Evolutionary conservation across 1,284 basidiomycete species (phyloP).

Genomic region (Leccinum subrobustum): DNA sequence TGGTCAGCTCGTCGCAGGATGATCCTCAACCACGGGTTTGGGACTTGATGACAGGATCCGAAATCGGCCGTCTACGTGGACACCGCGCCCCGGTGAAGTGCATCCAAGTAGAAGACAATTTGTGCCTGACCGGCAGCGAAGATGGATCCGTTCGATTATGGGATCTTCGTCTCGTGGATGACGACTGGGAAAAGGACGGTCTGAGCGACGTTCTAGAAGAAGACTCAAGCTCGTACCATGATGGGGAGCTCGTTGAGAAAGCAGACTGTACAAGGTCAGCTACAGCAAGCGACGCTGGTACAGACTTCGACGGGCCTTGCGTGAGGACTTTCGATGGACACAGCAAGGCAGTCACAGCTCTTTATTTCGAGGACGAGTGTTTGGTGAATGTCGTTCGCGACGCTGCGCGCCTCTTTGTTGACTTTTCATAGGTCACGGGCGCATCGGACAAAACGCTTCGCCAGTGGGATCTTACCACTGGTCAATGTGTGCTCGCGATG

Average conservation of each 20-base stretch:
- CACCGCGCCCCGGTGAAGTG: conserved; percentile 84
- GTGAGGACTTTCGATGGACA: conserved; percentile 86
- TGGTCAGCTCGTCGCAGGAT: conserved; percentile 85
- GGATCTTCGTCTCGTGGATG: conserved; percentile 83
- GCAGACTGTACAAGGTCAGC: conserved; percentile 38
- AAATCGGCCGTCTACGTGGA: conserved; percentile 79
- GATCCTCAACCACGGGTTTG: conserved; percentile 81
- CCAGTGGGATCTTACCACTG: conserved; percentile 97
- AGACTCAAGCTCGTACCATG: conserved; percentile 38
- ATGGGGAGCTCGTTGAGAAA: conserved; percentile 35
- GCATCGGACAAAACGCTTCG: conserved; percentile 98
- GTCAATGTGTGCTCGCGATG: conserved; percentile 99
- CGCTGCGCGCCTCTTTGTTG: conserved; percentile 8
- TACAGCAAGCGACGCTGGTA: conserved; percentile 29
- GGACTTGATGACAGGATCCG: conserved; percentile 81
- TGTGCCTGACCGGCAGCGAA: conserved; percentile 89
- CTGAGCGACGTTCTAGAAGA: conserved; percentile 65
- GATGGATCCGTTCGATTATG: conserved; percentile 86
- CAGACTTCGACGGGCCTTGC: conserved; percentile 55
- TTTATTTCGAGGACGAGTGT: conserved; percentile 95
- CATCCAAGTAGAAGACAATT: conserved; percentile 89
- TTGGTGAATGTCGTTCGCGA: conserved; percentile 53
- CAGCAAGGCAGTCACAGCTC: conserved; percentile 85
- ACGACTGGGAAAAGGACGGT: conserved; percentile 59
- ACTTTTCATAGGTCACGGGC: conserved; percentile 75